These are phyloP conservation scores for Syzygium aqueum DNA, from an alignment of 345 rosid genomes.

Conservation along the genomic window DNA sequence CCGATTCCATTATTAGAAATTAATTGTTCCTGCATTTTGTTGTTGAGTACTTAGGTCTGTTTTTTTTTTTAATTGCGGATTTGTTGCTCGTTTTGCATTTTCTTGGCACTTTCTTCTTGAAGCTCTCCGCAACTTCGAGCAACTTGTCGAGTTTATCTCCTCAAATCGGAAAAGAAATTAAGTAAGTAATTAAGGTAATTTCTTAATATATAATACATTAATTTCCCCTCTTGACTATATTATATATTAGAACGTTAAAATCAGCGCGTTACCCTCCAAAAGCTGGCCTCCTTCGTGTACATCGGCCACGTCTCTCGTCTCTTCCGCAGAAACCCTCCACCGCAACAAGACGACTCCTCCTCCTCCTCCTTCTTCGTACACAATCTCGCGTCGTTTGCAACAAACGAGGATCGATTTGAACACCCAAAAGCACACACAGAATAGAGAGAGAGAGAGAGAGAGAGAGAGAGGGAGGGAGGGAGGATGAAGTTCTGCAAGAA, in stretches of 20 bases:
- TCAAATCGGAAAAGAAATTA: neutral
- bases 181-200: neutral
- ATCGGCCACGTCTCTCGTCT: neutral
- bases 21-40: neutral
- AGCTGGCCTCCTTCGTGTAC: neutral
- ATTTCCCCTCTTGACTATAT: fast-evolving
- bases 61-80: neutral
- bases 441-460: neutral
- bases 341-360: neutral
- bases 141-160: neutral
- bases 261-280: neutral
- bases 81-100: neutral
- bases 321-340: neutral
- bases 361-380: neutral
- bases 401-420: neutral
- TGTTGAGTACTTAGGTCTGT: neutral
- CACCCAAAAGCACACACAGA: neutral
- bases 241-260: too few relatives aligned
- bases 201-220: neutral
- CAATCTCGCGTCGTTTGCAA: neutral
- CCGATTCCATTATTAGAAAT: neutral
- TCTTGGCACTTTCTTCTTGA: too few relatives aligned
- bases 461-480: neutral
- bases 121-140: neutral
- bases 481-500: constrained; percentile 90